Base-by-base conservation (phyloP, 257 asterid genomes). In the Lycium ferocissimum region DNA sequence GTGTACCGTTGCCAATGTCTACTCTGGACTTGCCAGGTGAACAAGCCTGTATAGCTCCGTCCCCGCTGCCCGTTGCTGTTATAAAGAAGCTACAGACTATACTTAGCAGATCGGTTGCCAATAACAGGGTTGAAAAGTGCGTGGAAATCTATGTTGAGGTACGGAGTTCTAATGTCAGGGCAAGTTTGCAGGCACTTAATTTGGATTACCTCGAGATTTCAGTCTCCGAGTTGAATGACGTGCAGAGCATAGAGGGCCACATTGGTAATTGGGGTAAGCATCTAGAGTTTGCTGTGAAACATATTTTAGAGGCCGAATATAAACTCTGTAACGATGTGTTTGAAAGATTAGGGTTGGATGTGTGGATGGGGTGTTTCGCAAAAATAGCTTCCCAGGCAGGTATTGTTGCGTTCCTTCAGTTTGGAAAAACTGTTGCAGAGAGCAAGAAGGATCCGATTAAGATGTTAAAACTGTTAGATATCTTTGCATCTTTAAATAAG, bases 401-500 rank as follows among this genome's bases (percentile, higher is more conserved):
- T 71, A 89, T 96, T 63, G 94, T 92, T n/a, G 94, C 95, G 5
- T 96, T 96, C 89, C 87, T 96, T 84, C 95, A 91, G 82, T 94
- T 93, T 86, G 99, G 98, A 3, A 94, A 91, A 84, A 92, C 96
- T 40, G 95, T 93, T n/a, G 90, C 99, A 0, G 96, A 94, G 84
- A 91, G 98, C 79, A 96, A 93, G 91, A 96, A 96, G 88, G 99
- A 96, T 87, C 97, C 99, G 0, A 91, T 93, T 87, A 96, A 96
- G 90, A 89, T 93, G 22, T 82, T 94, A 86, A 94, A 94, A 62
- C 91, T 93, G 82, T 88, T 96, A 35, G 99, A 96, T 76, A 92
- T 96, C 69, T 96, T 96, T 86, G 90, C 95, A 33, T 94, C 96
- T 63, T 88, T 96, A 63, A 94, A 92, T 87, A 94, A 92, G 88